Conservation (phyloP, 148 eudicot genomes). For the Limonium bicolor region DNA sequence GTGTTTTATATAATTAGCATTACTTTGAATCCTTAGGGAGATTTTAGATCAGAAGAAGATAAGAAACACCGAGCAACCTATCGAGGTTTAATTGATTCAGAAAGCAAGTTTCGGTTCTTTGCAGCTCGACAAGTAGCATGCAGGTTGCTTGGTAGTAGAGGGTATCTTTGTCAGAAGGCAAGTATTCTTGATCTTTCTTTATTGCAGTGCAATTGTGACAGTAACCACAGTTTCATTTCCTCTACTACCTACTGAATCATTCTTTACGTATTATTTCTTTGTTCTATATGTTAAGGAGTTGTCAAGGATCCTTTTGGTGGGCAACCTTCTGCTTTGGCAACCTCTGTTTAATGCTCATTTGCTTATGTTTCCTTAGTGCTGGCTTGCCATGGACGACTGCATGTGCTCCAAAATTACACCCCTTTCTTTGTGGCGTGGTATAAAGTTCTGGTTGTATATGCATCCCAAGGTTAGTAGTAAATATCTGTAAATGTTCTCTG, state of each 20-base stretch:
- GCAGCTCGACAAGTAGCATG: slow-evolving; percentile 93
- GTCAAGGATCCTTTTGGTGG: no score
- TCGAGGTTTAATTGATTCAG: slow-evolving; percentile 39
- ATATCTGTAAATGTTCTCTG: no score
- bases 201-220: no score
- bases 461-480: slow-evolving; percentile 87
- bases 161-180: slow-evolving; percentile 94
- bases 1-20: no score
- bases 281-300: no score
- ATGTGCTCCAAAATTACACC: slow-evolving; percentile 58
- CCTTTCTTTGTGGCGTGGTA: slow-evolving; percentile 44
- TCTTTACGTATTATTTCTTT: no score
- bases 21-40: slow-evolving; percentile 46
- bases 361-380: no score
- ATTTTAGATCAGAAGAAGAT: slow-evolving; percentile 65
- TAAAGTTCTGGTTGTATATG: slow-evolving; percentile 91
- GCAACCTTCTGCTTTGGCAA: no score
- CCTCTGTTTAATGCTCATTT: no score
- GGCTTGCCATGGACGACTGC: slow-evolving; percentile 88
- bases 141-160: slow-evolving; percentile 93
- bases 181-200: background rate
- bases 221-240: no score
- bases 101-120: slow-evolving; percentile 73
- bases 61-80: slow-evolving; percentile 87
- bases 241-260: no score